These are phyloP conservation scores for Eucalyptus cladocalyx DNA, from an alignment of 345 rosid genomes.

Conservation along the genomic window DNA sequence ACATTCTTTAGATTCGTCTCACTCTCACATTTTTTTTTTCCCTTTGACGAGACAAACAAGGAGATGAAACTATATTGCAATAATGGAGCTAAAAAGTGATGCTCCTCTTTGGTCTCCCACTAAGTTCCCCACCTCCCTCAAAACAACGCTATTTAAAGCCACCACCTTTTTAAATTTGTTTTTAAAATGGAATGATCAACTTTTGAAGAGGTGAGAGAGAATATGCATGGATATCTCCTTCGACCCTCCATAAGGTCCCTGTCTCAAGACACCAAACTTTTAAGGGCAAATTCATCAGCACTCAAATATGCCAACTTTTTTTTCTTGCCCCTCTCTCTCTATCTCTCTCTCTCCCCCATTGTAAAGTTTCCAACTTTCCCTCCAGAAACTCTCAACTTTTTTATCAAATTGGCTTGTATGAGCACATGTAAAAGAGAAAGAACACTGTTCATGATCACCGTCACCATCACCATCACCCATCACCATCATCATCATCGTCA, in stretches of 20 bases:
- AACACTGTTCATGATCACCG: not conserved
- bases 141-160: not conserved
- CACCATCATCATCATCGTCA: constrained; percentile 17
- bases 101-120: not conserved
- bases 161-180: not conserved
- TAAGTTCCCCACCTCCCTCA: not conserved
- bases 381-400: not conserved
- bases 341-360: constrained; percentile 2
- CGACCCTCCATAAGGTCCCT: not conserved
- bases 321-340: not conserved
- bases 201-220: not conserved
- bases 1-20: not conserved
- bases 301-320: not conserved
- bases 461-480: not conserved
- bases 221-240: not conserved
- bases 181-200: not conserved
- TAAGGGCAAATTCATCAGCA: not conserved
- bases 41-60: not conserved
- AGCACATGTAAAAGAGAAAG: not conserved
- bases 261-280: not conserved
- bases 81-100: not conserved
- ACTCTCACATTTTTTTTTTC: not conserved
- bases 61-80: not conserved
- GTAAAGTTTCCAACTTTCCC: constrained; percentile 9
- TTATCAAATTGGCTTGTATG: not conserved